These are phyloP conservation scores for Curvularia verruculosa DNA, from an alignment of 2,329 filamentous ascomycete species.

Conservation along the genomic window DNA sequence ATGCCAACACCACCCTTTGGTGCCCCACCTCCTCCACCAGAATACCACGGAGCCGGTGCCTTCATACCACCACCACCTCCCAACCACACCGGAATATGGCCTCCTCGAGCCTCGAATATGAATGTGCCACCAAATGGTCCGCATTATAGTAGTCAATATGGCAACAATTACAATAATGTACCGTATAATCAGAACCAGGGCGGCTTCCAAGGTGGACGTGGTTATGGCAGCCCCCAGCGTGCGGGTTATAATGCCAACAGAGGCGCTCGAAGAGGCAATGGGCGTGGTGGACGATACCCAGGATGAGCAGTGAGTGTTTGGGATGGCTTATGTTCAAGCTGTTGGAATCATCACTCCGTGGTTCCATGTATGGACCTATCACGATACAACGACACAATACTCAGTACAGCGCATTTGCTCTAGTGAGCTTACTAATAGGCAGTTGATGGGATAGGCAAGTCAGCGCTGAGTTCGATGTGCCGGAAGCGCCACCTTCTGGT, in stretches of 20 bases:
- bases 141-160: slow-evolving; percentile 10
- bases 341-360: too few species aligned
- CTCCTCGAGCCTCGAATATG: slow-evolving; percentile 28
- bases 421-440: too few species aligned
- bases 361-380: too few species aligned
- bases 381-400: too few species aligned
- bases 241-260: slow-evolving; percentile 24
- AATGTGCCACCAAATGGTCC: slow-evolving; percentile 21
- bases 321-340: background rate
- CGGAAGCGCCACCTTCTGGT: too few species aligned
- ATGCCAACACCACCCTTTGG: slow-evolving; percentile 25
- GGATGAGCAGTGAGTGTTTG: background rate
- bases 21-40: slow-evolving; percentile 28
- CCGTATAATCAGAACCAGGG: slow-evolving; percentile 3
- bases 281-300: slow-evolving; percentile 26
- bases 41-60: slow-evolving; percentile 23
- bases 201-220: slow-evolving; percentile 23
- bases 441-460: too few species aligned
- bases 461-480: too few species aligned
- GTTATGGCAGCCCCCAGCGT: slow-evolving; percentile 19
- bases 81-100: slow-evolving; percentile 32
- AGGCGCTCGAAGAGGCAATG: slow-evolving; percentile 23
- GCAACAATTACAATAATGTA: slow-evolving; percentile 13
- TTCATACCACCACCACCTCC: slow-evolving; percentile 33
- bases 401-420: too few species aligned